Evolutionary conservation across 2,329 filamentous ascomycete species (phyloP), one percentile per base, ranked within the genome.

Genomic region (Cryphonectria radicalis): DNA sequence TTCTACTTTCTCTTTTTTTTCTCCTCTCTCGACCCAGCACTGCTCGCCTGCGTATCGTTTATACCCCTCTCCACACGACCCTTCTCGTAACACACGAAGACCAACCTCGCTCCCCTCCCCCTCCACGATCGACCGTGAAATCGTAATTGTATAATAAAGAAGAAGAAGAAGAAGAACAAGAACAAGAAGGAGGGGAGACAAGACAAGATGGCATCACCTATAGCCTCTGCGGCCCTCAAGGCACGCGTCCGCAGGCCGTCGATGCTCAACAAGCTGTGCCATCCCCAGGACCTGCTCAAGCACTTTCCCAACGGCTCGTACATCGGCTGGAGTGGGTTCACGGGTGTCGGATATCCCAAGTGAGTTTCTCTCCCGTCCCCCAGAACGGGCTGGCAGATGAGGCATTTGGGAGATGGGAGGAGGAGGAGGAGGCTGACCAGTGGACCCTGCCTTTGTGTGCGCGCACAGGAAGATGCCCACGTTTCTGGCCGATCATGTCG

Each of bases 321-420:
- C 81, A 89, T 97, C 77, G 94, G 94, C 77, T 97, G 94, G 94
- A 94, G 91, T 74, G 94, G 94, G 50, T 97, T 97, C 82, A 97
- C 94, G 17, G 94, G 93, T 77, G 93, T 97, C 68, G 93, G 93
- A 72, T 96, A 96, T 83, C 93, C 93, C 74, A 96, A 96, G 92
- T 93, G 84, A 77, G 89, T 84, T 28, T 63, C 8, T 50, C 46
- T n/a, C 43, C 43, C 14, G 7, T n/a, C 8, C 46, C 46, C 46
- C 8, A n/a, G 46, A 50, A 50, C n/a, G 7, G 19, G 46, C 46
- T n/a, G 46, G 7, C 22, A 50, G 37, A 40, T 13, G 2, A 11
- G 46, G 43, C 17, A 50, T 50, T 50, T 50, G 43, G 5, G 4
- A 50, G 43, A 22, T 50, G 43, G 17, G 19, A 22, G 43, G 7